These are phyloP conservation scores for Boechera stricta DNA, from an alignment of 345 rosid genomes.

Conservation along the genomic window DNA sequence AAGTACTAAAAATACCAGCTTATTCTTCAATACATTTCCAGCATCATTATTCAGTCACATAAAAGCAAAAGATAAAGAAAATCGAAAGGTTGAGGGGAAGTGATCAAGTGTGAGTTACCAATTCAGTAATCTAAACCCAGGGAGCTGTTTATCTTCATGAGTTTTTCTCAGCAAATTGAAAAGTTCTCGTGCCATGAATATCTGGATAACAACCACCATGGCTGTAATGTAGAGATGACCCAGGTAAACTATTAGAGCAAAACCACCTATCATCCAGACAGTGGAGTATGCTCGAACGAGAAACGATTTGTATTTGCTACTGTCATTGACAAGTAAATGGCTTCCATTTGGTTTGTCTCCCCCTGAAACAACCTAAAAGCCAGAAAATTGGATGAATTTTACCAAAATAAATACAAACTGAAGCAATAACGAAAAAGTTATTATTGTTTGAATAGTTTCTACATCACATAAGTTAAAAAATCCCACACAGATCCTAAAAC, in stretches of 20 bases:
- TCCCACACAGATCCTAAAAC: background rate
- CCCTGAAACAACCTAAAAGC: constrained; percentile 54
- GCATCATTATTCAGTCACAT: background rate
- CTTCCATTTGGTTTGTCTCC: constrained; percentile 62
- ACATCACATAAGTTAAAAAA: background rate
- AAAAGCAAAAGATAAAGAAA: background rate
- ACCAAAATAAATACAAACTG: background rate
- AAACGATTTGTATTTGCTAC: constrained; percentile 69
- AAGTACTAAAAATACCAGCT: background rate
- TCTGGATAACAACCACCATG: constrained; percentile 84
- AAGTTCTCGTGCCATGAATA: constrained; percentile 79
- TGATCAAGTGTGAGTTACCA: constrained; percentile 54
- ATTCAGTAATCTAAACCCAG: constrained; percentile 77
- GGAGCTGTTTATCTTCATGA: constrained; percentile 77
- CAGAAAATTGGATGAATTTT: background rate
- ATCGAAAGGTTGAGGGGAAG: background rate
- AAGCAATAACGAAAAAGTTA: background rate
- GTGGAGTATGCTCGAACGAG: constrained; percentile 68
- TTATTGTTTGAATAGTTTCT: background rate
- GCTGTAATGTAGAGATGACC: constrained; percentile 91
- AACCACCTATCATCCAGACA: constrained; percentile 83
- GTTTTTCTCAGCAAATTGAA: constrained; percentile 73
- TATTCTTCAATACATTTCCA: background rate
- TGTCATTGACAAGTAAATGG: constrained; percentile 65
- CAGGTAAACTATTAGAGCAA: constrained; percentile 66